These are phyloP conservation scores for Scedosporium minutisporum DNA, from an alignment of 2,329 filamentous ascomycete species.

Conservation along the genomic window DNA sequence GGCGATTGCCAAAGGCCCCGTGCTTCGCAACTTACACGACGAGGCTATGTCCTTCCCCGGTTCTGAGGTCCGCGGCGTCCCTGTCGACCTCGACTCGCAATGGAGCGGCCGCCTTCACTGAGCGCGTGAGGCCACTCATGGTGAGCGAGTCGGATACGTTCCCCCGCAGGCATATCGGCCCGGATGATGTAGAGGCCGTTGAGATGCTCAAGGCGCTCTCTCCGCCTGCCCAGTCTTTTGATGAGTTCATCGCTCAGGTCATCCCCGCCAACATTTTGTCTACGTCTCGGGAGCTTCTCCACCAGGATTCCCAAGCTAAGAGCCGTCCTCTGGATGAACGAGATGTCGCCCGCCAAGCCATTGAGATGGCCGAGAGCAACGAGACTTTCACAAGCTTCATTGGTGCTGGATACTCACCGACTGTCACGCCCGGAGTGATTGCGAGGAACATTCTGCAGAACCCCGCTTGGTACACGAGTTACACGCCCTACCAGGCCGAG, in stretches of 20 bases:
- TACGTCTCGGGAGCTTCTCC: conserved; percentile 31
- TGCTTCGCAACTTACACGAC: conserved; percentile 58
- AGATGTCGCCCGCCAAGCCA: conserved; percentile 38
- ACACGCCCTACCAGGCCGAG: conserved; percentile 94
- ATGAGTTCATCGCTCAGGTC: conserved; percentile 78
- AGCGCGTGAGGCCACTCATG: conserved; percentile 7
- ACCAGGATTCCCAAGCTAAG: conserved; percentile 48
- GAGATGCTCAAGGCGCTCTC: conserved; percentile 75
- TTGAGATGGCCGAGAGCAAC: conserved; percentile 25
- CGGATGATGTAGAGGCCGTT: conserved; percentile 56
- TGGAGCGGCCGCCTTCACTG: background rate
- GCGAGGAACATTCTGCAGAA: conserved; percentile 88
- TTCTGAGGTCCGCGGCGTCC: background rate
- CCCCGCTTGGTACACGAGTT: conserved; percentile 95
- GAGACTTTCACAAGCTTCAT: conserved; percentile 57
- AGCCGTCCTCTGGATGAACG: conserved; percentile 47
- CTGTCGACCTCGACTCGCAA: background rate
- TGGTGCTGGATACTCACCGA: conserved; percentile 79
- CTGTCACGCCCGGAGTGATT: conserved; percentile 80
- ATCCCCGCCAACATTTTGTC: conserved; percentile 66
- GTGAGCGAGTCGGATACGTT: conserved; percentile 33
- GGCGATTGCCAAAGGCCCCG: conserved; percentile 43
- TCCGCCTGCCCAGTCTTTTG: conserved; percentile 61
- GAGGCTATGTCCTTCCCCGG: background rate
- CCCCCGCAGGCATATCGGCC: conserved; percentile 77